A percentile compares a stretch with the other conserved stretches of the same genome.
phyloP scores from a whole-genome alignment of 345 rosid species.

The Boechera retrofracta region DNA sequence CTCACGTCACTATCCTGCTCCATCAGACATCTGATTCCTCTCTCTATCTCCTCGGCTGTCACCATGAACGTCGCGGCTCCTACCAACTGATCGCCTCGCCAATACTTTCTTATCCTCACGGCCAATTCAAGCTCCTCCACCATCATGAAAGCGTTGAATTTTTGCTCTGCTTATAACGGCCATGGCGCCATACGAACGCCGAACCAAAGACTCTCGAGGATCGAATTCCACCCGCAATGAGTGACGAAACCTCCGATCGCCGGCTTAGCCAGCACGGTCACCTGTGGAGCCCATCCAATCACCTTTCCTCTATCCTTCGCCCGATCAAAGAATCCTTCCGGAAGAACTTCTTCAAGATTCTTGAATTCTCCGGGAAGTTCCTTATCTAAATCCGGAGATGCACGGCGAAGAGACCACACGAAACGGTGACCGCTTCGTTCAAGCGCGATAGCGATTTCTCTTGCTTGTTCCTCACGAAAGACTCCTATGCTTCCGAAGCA shows the following conservation, averaged over 20 bases:
- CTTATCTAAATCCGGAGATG: neutral
- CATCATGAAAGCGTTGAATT: constrained; percentile 54
- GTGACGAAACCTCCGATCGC: constrained; percentile 57
- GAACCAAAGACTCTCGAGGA: constrained; percentile 58
- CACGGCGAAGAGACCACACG: constrained; percentile 57
- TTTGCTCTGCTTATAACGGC: constrained; percentile 58
- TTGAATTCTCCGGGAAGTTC: constrained; percentile 33
- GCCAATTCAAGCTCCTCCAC: constrained; percentile 52
- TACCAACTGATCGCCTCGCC: neutral
- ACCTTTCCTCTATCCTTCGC: constrained; percentile 45
- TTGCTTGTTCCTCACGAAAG: constrained; percentile 52
- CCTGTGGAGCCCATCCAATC: constrained; percentile 64
- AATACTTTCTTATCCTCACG: constrained; percentile 49
- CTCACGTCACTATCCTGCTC: constrained; percentile 40
- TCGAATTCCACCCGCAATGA: constrained; percentile 72
- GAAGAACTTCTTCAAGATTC: constrained; percentile 34
- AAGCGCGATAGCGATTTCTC: constrained; percentile 51
- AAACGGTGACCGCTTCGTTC: constrained; percentile 50
- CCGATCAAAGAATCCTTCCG: constrained; percentile 49
- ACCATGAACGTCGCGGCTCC: constrained; percentile 1
- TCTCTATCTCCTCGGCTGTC: constrained; percentile 48
- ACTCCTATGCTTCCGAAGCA: constrained; percentile 69
- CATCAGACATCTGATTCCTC: constrained; percentile 46
- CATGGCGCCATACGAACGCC: constrained; percentile 57
- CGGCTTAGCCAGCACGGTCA: constrained; percentile 42